Base-by-base conservation (phyloP, 352 stramenopile genomes). In the Saprolegnia parasitica region DNA sequence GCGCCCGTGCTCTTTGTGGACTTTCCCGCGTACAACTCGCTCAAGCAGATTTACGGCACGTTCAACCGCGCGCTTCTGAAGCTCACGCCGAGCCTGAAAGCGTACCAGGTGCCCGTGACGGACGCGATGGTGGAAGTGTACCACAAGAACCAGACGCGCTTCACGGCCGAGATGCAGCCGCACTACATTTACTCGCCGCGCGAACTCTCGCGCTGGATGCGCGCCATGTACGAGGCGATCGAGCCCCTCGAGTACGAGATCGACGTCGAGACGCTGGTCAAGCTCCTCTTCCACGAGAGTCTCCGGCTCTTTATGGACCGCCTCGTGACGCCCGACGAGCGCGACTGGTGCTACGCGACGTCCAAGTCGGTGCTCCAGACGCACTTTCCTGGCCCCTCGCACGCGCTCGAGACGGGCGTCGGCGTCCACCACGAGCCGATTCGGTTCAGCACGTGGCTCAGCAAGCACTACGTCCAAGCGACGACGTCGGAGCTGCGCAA, bases 111-210 rank as follows among this genome's bases (percentile, higher is more conserved):
- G 67, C 84, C 93, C 0, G 83, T 99, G 20, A 99, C 97, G 1
- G 93, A 99, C 71, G 96, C 97, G 6, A 99, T 99, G 98, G 96
- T 99, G 37, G 96, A 99, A 67, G 86, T 99, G 9, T 99, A 99
- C 77, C 86, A 93, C 57, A 81, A 87, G 66, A 99, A 99, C 76
- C 95, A 99, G 74, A 91, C 89, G 56, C 87, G 88, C 52, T 99
- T 99, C 74, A 96, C 87, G 1, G 80, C 93, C 2, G 90, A 97
- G 68, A 84, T 95, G 74, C 87, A 97, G 57, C 91, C 96, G 9
- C 98, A 99, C 74, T 99, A 99, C 78, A 98, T 99, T 56, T 99
- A 99, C 79, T 99, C 96, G 71, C 98, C 98, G 20, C 89, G 98
- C 63, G 98, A 99, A 78, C 80, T 99, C 5, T 99, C 91, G 50